Base-by-base conservation (phyloP, 805 yeast species). In the Candida coquimbonensis region DNA sequence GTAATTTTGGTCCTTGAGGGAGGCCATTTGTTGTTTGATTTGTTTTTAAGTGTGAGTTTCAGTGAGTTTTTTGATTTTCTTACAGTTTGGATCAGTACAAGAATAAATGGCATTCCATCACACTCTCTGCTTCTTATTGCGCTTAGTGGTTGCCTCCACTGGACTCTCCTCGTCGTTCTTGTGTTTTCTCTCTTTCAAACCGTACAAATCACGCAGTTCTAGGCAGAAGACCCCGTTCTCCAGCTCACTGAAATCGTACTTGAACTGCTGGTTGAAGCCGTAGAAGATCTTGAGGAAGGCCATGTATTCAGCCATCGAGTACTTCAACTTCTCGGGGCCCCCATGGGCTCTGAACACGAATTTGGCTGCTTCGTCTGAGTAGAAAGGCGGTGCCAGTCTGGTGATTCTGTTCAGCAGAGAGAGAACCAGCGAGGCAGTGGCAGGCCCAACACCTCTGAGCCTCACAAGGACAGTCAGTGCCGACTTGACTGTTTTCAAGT, bases 401-500 rank as follows among this genome's bases (percentile, higher is more conserved):
- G 54, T 49, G n/a, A 55, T 47, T 9, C 38, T 39, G 11, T 39
- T 40, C 17, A 57, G 34, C 5, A 49, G 21, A 2, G 61, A 57
- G 2, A 59, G 42, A 3, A 59, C 27, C 21, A 59, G 33, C 1
- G 63, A 59, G 1, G 54, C 60, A 3, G 62, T 59, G 1, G 63
- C 63, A 2, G 63, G 63, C 0, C 63, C 62, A 5, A 59, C 60
- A 3, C 63, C 62, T 38, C 59, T 16, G 11, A 59, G 39, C 3
- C 42, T 42, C 8, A 45, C 43, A 5, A 57, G 25, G 0, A 33
- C 31, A 9, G 38, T 40, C 40, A 54, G 2, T 0, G 58, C 39
- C 7, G 31, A 11, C 17, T 47, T 53, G 7, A 56, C 43, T 3
- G 48, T 9, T 12, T 38, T 42, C 4, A 41, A 16, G 33, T 59